Evolutionary conservation across 2,329 filamentous ascomycete genomes (phyloP).

Genomic region (Xylaria sp.): DNA sequence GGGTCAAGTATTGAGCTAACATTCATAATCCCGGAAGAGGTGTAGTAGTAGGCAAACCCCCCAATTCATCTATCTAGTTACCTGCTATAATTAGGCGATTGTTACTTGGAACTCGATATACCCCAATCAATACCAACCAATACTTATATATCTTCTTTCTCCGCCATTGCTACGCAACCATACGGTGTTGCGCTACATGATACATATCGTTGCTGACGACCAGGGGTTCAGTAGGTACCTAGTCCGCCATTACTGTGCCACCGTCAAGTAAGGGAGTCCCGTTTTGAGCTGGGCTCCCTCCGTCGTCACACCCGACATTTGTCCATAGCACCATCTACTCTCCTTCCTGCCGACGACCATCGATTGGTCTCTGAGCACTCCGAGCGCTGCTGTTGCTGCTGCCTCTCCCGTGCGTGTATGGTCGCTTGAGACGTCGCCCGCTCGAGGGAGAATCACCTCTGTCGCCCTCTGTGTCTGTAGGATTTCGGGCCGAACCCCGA

Average conservation of each 20-base stretch:
- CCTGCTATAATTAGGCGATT: constrained; percentile 11
- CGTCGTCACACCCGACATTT: constrained; percentile 33
- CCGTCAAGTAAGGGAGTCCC: constrained; percentile 5
- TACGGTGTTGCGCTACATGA: background rate
- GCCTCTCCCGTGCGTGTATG: constrained; percentile 19
- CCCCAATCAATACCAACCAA: background rate
- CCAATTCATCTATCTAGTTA: constrained; percentile 16
- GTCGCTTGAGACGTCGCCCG: constrained; percentile 21
- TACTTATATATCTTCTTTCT: constrained; percentile 17
- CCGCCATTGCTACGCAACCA: constrained; percentile 13
- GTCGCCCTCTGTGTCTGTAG: constrained; percentile 17
- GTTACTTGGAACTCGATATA: constrained; percentile 21
- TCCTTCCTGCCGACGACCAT: constrained; percentile 1
- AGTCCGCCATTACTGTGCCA: constrained; percentile 15
- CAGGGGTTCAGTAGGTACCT: background rate
- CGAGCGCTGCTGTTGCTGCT: constrained; percentile 10
- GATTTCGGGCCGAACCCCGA: constrained; percentile 21
- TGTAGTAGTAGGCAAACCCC: constrained; percentile 1
- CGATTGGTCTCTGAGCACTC: constrained; percentile 10
- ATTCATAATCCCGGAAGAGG: too few species aligned
- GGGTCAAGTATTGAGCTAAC: too few species aligned
- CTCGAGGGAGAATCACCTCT: background rate
- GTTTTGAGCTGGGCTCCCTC: constrained; percentile 22
- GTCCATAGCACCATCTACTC: constrained; percentile 25
- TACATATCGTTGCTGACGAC: constrained; percentile 4